These are phyloP conservation scores for Tulasnella calospora DNA, from an alignment of 768 basidiomycete species.

Conservation along the genomic window DNA sequence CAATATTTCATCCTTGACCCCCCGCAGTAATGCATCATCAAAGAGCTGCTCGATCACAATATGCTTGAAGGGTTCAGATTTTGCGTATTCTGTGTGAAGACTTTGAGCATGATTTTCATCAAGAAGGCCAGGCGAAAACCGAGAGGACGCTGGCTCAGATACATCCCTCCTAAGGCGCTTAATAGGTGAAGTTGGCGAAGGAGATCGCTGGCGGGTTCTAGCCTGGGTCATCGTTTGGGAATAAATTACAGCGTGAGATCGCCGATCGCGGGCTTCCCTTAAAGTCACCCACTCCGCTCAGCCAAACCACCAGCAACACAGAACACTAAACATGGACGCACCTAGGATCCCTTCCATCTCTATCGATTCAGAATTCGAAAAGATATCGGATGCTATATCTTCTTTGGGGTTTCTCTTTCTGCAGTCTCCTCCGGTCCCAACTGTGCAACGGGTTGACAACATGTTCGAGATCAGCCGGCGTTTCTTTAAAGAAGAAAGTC, in stretches of 20 bases:
- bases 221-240: conserved; percentile 14
- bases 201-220: neutral
- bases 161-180: conserved; percentile 13
- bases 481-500: conserved; percentile 28
- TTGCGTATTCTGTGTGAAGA: conserved; percentile 53
- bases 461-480: conserved; percentile 25
- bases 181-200: conserved; percentile 25
- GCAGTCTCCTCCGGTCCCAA: conserved; percentile 10
- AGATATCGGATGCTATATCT: conserved; percentile 21
- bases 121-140: conserved; percentile 55
- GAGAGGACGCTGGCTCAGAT: conserved; percentile 22
- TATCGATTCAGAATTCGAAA: neutral
- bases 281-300: neutral
- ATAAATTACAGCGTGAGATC: conserved; percentile 8
- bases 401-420: conserved; percentile 28
- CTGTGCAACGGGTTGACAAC: neutral
- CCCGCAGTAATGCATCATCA: conserved; percentile 71
- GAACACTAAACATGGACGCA: neutral
- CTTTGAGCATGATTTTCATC: conserved; percentile 51
- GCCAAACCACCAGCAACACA: neutral
- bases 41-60: conserved; percentile 75
- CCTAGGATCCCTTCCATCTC: conserved; percentile 5
- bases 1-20: conserved; percentile 80
- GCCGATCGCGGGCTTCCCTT: neutral
- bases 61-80: conserved; percentile 73